Percentiles rank a stretch among this genome's conserved stretches.
phyloP scores from a whole-genome alignment of 805 yeast species.

The Saturnispora zaruensis region DNA sequence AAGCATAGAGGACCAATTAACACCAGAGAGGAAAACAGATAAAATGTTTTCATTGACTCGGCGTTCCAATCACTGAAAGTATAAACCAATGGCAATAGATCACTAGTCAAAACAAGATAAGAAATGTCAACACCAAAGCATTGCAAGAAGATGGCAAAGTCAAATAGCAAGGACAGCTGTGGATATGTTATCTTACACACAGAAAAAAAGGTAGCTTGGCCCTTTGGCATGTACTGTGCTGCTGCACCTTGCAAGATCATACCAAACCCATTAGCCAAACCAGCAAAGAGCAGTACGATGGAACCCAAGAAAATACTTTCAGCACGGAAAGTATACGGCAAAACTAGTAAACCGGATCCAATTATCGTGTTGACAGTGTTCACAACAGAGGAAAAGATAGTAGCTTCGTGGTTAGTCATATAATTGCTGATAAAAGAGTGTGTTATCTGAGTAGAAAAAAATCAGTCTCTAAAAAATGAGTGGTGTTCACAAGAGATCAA shows the following conservation, averaged over 20 bases:
- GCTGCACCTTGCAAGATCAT: slow-evolving; percentile 53
- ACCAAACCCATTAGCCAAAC: slow-evolving; percentile 59
- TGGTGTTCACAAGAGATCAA: neutral
- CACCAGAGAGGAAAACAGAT: slow-evolving; percentile 44
- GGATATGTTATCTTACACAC: slow-evolving; percentile 69
- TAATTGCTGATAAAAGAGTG: neutral
- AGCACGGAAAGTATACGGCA: slow-evolving; percentile 62
- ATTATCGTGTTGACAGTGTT: slow-evolving; percentile 69
- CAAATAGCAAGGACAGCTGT: slow-evolving; percentile 58
- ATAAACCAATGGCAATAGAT: slow-evolving; percentile 53
- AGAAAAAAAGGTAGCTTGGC: slow-evolving; percentile 64
- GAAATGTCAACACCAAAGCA: slow-evolving; percentile 73
- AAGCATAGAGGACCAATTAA: slow-evolving; percentile 58
- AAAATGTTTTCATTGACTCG: slow-evolving; percentile 35
- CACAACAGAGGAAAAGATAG: slow-evolving; percentile 50
- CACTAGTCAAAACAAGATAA: slow-evolving; percentile 69
- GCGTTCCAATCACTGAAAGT: slow-evolving; percentile 30
- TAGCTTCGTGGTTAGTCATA: slow-evolving; percentile 31
- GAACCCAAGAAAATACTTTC: slow-evolving; percentile 59
- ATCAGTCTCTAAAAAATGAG: neutral
- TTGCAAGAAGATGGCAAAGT: slow-evolving; percentile 64
- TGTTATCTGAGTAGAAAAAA: neutral
- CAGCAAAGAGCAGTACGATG: slow-evolving; percentile 49
- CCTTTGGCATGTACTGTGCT: slow-evolving; percentile 45
- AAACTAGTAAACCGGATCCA: slow-evolving; percentile 73